Base-by-base conservation (phyloP, 306 rosid genomes). In the Trichosanthes cucumerina region DNA sequence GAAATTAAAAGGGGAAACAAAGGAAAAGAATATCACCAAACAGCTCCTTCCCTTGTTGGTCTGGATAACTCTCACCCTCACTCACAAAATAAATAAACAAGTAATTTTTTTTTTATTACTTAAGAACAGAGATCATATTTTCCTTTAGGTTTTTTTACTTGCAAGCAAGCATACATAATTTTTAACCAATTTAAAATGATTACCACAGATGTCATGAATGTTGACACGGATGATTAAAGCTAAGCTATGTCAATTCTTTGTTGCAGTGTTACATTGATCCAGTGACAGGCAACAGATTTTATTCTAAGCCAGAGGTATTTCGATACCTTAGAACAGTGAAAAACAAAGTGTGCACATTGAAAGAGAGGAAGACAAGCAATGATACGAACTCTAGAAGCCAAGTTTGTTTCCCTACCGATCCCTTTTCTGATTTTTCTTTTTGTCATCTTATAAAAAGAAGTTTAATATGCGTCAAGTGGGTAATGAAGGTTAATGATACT, bases 301-400 rank as follows among this genome's bases (percentile, higher is more conserved):
- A 87, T 90, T 94, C 98, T 80, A 94, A 90, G 81, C 93, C 93
- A 46, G 91, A 88, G 85, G 97, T 94, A 31, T 81, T 90, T 43
- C 93, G 91, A 52, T 85, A 92, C 78, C 96, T 94, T 62, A 86
- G 85, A 76, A 81, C 88, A 53, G 58, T 76, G 46, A 86, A 85
- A 83, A 83, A 38, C 79, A 81, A 64, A 75, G 78, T 14, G 78
- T 28, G 75, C 85, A 83, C 81, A 58, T 33, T 49, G 57, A 79
- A 86, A 78, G 79, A 81, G 80, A 82, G 64, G 56, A 79, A 82
- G 85, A 80, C 75, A 70, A 76, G 79, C 86, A 28, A 60, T 5
- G 28, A 28, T 44, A 9, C 34, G 58, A 69, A 47, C 56, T 84
- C 88, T 82, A 84, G 86, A 77, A 84, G 80, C 83, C 78, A 87